A percentile compares a stretch with the other conserved stretches of the same genome.
Conservation (phyloP, 1,284 basidiomycete species). For the Tilletia setariae region DNA sequence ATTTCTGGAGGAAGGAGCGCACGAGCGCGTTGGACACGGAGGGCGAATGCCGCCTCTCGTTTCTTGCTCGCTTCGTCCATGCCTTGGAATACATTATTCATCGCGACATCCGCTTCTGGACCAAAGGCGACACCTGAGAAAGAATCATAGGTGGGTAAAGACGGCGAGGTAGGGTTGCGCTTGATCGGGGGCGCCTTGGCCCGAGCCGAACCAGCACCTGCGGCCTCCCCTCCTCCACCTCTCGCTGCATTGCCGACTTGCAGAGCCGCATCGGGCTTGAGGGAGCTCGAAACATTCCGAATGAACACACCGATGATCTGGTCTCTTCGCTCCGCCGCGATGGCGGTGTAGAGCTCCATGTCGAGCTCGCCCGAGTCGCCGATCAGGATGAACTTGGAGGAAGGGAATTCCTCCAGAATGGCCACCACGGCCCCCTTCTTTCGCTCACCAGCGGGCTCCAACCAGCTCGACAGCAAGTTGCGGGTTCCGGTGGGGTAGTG, state of each 20-base stretch:
- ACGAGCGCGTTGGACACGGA: constrained; percentile 9
- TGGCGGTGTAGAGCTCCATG: constrained; percentile 45
- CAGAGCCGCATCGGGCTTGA: constrained; percentile 3
- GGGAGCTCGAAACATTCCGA: constrained; percentile 38
- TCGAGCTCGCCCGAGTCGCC: constrained; percentile 51
- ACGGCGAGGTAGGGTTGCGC: not conserved
- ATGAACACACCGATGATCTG: constrained; percentile 46
- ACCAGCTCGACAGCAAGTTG: constrained; percentile 39
- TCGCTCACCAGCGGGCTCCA: constrained; percentile 40
- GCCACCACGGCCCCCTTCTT: constrained; percentile 34
- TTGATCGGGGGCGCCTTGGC: not conserved
- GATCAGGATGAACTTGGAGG: constrained; percentile 42
- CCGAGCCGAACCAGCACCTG: not conserved
- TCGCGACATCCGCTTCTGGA: not conserved
- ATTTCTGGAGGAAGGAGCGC: not conserved
- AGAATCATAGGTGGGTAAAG: not conserved
- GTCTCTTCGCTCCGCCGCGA: constrained; percentile 39
- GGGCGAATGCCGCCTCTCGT: not conserved
- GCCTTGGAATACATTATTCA: not conserved
- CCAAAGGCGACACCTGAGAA: not conserved
- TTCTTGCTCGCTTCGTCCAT: not conserved
- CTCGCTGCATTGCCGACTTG: not conserved
- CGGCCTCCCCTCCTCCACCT: not conserved
- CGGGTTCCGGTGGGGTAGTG: constrained; percentile 33
- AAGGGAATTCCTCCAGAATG: constrained; percentile 37